Conservation (phyloP, 805 yeast species). For the Ogataea ganodermae region DNA sequence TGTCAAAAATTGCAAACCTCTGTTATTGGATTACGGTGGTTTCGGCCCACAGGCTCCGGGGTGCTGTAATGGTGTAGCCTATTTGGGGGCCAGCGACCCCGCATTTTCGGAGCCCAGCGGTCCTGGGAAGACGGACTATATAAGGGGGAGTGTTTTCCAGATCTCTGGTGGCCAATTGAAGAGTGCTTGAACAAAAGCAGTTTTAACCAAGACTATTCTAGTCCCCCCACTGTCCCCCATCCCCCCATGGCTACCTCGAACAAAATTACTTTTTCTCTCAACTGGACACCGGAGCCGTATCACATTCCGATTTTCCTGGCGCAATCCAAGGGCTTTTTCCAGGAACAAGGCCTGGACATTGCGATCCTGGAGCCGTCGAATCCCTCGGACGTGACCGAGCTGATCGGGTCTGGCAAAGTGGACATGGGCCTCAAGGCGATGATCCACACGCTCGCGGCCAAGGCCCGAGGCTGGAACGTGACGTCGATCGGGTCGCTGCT, state of each 20-base stretch:
- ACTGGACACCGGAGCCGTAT: constrained; percentile 59
- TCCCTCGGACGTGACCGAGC: constrained; percentile 59
- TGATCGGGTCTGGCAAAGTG: constrained; percentile 56
- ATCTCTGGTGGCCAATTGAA: too few species aligned
- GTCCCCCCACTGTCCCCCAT: neutral
- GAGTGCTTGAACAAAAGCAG: too few species aligned
- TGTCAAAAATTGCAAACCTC: neutral
- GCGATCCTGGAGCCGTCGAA: constrained; percentile 57
- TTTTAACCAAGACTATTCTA: too few species aligned
- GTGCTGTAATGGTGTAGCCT: too few species aligned
- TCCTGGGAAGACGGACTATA: too few species aligned
- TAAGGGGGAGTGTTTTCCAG: too few species aligned
- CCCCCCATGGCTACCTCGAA: constrained; percentile 35
- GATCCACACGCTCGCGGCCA: constrained; percentile 62
- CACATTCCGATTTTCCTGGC: constrained; percentile 56
- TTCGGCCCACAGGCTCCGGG: too few species aligned
- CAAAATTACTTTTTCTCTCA: constrained; percentile 52
- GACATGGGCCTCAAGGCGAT: constrained; percentile 63
- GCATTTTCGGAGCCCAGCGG: too few species aligned
- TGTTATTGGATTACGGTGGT: too few species aligned
- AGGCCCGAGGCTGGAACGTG: constrained; percentile 58
- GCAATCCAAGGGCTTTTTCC: constrained; percentile 50
- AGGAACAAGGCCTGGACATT: constrained; percentile 50
- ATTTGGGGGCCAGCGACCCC: too few species aligned
- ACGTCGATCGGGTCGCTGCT: constrained; percentile 56